Conservation (phyloP, 768 basidiomycete genomes). For the Suillus bovinus region DNA sequence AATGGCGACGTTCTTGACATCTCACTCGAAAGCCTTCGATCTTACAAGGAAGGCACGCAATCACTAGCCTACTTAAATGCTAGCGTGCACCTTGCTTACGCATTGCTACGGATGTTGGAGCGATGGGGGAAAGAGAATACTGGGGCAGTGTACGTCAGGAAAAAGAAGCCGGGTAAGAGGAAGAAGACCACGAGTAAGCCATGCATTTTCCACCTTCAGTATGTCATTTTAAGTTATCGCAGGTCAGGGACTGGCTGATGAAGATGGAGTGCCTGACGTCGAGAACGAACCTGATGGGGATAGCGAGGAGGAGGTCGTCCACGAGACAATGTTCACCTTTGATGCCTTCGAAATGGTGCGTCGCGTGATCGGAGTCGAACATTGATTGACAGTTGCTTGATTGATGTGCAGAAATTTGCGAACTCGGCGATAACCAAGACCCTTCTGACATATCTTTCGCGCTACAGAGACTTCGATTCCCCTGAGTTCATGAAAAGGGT, state of each 20-base stretch:
- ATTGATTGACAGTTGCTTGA: slow-evolving; percentile 20
- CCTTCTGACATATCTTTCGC: slow-evolving; percentile 75
- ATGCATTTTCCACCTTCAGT: slow-evolving; percentile 7
- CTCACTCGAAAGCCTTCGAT: slow-evolving; percentile 71
- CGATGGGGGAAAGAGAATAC: slow-evolving; percentile 75
- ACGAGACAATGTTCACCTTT: slow-evolving; percentile 90
- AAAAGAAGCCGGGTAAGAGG: slow-evolving; percentile 57
- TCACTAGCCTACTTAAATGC: slow-evolving; percentile 83
- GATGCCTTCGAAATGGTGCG: slow-evolving; percentile 86
- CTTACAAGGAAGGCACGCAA: slow-evolving; percentile 81
- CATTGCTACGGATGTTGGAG: slow-evolving; percentile 87
- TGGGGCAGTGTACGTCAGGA: slow-evolving; percentile 70
- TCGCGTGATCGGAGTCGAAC: slow-evolving; percentile 21
- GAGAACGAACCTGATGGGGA: slow-evolving; percentile 55
- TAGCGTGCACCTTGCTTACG: slow-evolving; percentile 80
- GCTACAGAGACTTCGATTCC: slow-evolving; percentile 76
- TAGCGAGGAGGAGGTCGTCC: slow-evolving; percentile 61
- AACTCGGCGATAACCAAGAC: slow-evolving; percentile 84
- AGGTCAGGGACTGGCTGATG: slow-evolving; percentile 46
- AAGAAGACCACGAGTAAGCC: slow-evolving; percentile 52
- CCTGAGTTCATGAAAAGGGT: slow-evolving; percentile 88
- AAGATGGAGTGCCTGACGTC: slow-evolving; percentile 67
- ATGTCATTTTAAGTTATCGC: slow-evolving; percentile 14
- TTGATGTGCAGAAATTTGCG: slow-evolving; percentile 75
- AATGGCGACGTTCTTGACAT: slow-evolving; percentile 94